Base-by-base conservation (phyloP, 2,329 filamentous ascomycete genomes). In the Penicillium fuscoglaucum region DNA sequence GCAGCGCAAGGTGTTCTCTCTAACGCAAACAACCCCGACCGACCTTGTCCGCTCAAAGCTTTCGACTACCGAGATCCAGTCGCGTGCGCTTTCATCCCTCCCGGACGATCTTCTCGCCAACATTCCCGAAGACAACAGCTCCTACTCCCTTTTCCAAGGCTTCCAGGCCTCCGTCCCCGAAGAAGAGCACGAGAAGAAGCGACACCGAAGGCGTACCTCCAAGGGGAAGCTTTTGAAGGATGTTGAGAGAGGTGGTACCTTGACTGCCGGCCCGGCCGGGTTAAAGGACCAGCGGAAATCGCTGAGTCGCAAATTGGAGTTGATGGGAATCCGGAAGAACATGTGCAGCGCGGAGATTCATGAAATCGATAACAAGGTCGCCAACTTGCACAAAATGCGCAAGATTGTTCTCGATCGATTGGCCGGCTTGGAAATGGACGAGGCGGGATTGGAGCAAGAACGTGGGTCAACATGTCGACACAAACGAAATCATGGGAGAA, bases 321-420 rank as follows among this genome's bases (percentile, higher is more conserved):
- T 97, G 85, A 87, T 98, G 79, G 85, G 89, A 4, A 87, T 98
- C 61, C 86, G 95, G 59, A 99, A 99, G 77, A 96, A 95, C 71
- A 97, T 99, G 93, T 93, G 93, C 66, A 95, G 91, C 69, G 90
- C 91, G 62, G 95, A 99, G 76, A 98, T 99, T 59, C 87, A 87
- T 60, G 95, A 99, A 71, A 96, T 99, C 61, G 95, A 99, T 77
- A 93, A 90, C 78, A 99, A 98, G 77, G 93, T 99, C 63, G 86
- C 91, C 60, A 98, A 98, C 74, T 80, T 99, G 55, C 89, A 91
- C 67, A 91, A 87, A 61, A 97, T 98, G 91, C 88, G 95, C 65
- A 90, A 88, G 71, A 96, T 97, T 61, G 90, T 98, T 46, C 76
- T 99, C 57, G 92, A 97, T 55, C 84, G 95, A 62, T 77, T 99